These are phyloP conservation scores for Cyberlindnera maclurae DNA, from an alignment of 805 yeast species.

Conservation along the genomic window DNA sequence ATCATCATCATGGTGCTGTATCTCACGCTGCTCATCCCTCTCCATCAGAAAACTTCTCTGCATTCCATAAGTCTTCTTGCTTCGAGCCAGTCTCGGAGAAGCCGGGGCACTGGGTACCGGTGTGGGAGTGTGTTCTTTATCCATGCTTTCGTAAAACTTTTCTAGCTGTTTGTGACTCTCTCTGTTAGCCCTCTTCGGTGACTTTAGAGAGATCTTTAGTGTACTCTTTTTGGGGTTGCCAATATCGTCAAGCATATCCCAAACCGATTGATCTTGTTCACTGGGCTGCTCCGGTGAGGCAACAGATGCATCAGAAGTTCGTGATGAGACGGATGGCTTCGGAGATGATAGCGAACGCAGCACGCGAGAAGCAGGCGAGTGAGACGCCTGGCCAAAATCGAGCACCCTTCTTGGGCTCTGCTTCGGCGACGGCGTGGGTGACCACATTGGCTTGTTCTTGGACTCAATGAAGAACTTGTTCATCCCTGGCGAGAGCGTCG, in stretches of 20 bases:
- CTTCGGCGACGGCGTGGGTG: slow-evolving; percentile 7
- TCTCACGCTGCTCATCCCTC: slow-evolving; percentile 5
- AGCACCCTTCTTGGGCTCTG: neutral
- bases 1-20: slow-evolving; percentile 6
- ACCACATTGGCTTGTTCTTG: slow-evolving; percentile 20
- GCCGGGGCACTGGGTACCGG: too few relatives aligned
- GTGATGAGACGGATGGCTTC: too few relatives aligned
- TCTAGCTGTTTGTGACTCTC: slow-evolving; percentile 4
- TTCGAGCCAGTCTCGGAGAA: neutral
- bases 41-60: slow-evolving; percentile 23
- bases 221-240: slow-evolving; percentile 2
- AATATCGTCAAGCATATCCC: slow-evolving; percentile 4
- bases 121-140: too few relatives aligned
- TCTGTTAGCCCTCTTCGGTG: slow-evolving; percentile 10
- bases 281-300: too few relatives aligned
- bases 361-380: neutral
- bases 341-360: neutral
- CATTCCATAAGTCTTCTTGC: slow-evolving; percentile 23
- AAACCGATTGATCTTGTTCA: neutral
- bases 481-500: neutral
- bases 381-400: neutral
- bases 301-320: too few relatives aligned
- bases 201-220: slow-evolving; percentile 3
- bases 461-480: slow-evolving; percentile 20
- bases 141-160: slow-evolving; percentile 7